phyloP scores from a whole-genome alignment of 208 protist genomes.

The Wallacemonas sp. region DNA sequence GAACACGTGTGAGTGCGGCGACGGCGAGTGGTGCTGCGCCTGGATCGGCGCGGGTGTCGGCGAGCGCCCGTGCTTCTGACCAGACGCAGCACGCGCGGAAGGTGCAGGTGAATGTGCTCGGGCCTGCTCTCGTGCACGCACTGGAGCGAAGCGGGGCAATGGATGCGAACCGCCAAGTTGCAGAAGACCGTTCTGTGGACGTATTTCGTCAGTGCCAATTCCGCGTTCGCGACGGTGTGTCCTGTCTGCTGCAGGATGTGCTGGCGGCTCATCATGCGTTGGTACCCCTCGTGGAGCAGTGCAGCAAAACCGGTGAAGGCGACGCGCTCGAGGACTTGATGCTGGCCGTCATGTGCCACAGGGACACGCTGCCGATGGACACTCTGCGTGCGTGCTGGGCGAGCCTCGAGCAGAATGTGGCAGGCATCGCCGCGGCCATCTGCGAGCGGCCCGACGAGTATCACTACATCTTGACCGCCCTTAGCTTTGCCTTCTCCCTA shows the following conservation, averaged over 20 bases:
- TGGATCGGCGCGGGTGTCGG: neutral
- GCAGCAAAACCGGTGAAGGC: conserved; percentile 22
- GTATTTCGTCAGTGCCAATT: conserved; percentile 45
- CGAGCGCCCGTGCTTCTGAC: neutral
- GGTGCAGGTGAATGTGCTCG: conserved; percentile 42
- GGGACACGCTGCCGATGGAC: conserved; percentile 37
- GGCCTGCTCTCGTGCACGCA: conserved; percentile 29
- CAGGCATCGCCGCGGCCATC: conserved; percentile 55
- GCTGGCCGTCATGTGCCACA: conserved; percentile 48
- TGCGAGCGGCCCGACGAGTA: conserved; percentile 49
- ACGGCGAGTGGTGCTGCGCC: neutral
- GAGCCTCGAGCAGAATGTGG: conserved; percentile 35
- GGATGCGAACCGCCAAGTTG: conserved; percentile 13
- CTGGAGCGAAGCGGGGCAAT: conserved; percentile 27
- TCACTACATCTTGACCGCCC: conserved; percentile 54
- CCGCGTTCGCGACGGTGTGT: conserved; percentile 42
- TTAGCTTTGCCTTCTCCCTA: conserved; percentile 50
- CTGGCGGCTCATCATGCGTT: conserved; percentile 41
- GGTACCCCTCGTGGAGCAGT: conserved; percentile 20
- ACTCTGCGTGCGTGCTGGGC: conserved; percentile 57
- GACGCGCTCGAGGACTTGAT: conserved; percentile 52
- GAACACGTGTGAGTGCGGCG: neutral
- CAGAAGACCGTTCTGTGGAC: conserved; percentile 28
- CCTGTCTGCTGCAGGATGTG: conserved; percentile 46
- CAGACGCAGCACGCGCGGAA: conserved; percentile 5